Evolutionary conservation across 1,284 basidiomycete genomes (phyloP), one percentile per base, ranked within the genome.

Genomic region (Peniophora sp.): DNA sequence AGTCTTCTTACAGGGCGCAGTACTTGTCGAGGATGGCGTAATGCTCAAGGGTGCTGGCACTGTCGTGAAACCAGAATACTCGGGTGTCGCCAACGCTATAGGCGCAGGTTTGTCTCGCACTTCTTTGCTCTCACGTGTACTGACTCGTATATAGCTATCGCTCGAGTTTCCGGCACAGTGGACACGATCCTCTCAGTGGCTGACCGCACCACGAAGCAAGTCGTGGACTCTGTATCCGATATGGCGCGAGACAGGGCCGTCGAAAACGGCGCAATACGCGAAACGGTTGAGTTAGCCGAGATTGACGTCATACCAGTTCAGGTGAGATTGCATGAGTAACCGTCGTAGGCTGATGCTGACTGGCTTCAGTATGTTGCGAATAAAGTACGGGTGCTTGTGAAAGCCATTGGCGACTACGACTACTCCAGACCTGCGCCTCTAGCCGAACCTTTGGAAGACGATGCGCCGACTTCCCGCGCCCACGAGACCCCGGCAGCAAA

Each of bases 41-140:
- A 49, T 60, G 8, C 64, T 82, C 0, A 57, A 62, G 11, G 79
- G 78, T 17, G 74, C 79, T 2, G 66, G 60, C 23, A 65, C 71
- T 47, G 71, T 81, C 39, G 67, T 77, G 46, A 68, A 73, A 12
- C 76, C 78, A 15, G 72, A 71, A 0, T 72, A 69, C 58, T 73
- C 71, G 51, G 68, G 71, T 47, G 76, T 78, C 11, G 78, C 78
- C 1, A 82, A 82, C 55, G 79, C 79, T 3, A 76, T 81, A 15
- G 78, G 79, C 72, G 12, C 70, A 70, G 63, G 71, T 70, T 44
- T 6, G 60, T 43, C 20, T 8, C 39, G 5, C 39, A 17, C 5
- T 32, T 46, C 15, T 6, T 5, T 17, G 47, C n/a, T 41, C 23
- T 41, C 18, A 10, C 9, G 18, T 42, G 14, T 23, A 14, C 45